A percentile compares a stretch with the other conserved stretches of the same genome.
Evolutionary conservation across 2,329 filamentous ascomycete genomes (phyloP).

Genomic region (Elsinoe necatrix): DNA sequence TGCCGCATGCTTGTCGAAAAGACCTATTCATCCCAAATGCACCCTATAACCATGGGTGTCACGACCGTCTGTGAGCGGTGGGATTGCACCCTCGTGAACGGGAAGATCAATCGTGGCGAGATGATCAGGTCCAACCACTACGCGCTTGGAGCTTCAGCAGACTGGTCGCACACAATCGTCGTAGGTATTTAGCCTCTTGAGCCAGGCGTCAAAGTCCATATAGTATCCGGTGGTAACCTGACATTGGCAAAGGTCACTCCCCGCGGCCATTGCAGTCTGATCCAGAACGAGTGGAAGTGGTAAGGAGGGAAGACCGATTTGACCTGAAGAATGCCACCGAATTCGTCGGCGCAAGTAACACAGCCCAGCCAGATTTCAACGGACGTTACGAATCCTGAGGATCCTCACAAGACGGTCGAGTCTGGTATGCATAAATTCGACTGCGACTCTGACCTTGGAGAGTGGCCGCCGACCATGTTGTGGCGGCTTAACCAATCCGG

Average conservation of each 20-base stretch:
- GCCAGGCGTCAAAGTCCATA: constrained; percentile 32
- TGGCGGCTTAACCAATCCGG: constrained; percentile 3
- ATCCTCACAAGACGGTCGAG: constrained; percentile 11
- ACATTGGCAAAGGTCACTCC: constrained; percentile 26
- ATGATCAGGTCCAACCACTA: constrained; percentile 49
- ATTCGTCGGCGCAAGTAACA: constrained; percentile 15
- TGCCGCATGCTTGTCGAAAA: constrained; percentile 45
- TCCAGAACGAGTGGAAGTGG: constrained; percentile 25
- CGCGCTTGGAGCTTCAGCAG: constrained; percentile 41
- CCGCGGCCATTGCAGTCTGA: constrained; percentile 27
- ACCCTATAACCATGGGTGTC: constrained; percentile 39
- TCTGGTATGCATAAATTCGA: constrained; percentile 15
- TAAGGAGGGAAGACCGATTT: constrained; percentile 16
- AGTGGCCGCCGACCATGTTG: constrained; percentile 57
- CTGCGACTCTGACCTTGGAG: constrained; percentile 40
- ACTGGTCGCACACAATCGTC: constrained; percentile 40
- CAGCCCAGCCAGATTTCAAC: constrained; percentile 15
- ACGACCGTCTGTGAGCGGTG: constrained; percentile 47
- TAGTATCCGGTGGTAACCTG: constrained; percentile 29
- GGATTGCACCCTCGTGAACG: constrained; percentile 41
- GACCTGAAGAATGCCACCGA: constrained; percentile 8
- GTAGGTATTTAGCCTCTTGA: constrained; percentile 35
- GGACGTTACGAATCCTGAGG: constrained; percentile 1
- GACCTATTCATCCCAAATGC: constrained; percentile 41
- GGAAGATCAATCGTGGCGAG: constrained; percentile 37